Conservation (phyloP, 2,329 filamentous ascomycete genomes). For the Alternaria tenuissima region DNA sequence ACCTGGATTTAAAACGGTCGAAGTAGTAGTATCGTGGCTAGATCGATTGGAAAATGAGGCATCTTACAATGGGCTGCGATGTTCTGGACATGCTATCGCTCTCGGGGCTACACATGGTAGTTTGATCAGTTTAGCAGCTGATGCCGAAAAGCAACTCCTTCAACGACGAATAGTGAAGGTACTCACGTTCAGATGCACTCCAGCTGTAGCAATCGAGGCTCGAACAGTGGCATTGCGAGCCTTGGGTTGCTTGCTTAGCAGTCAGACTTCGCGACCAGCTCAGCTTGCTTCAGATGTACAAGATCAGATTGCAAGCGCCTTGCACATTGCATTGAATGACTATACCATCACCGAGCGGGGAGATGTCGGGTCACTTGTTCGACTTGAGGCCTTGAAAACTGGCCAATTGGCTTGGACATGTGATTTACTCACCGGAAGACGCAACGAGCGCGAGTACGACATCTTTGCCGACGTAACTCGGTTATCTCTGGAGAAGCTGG, state of each 20-base stretch:
- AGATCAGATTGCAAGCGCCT: slow-evolving; percentile 38
- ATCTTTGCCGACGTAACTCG: slow-evolving; percentile 63
- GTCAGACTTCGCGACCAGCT: not conserved
- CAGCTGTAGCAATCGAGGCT: slow-evolving; percentile 54
- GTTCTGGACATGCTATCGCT: slow-evolving; percentile 55
- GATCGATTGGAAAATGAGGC: slow-evolving; percentile 45
- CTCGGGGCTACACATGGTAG: slow-evolving; percentile 51
- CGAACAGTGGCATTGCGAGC: slow-evolving; percentile 54
- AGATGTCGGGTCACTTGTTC: slow-evolving; percentile 86
- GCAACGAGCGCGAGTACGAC: slow-evolving; percentile 20
- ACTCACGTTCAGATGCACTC: slow-evolving; percentile 49
- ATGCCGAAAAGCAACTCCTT: slow-evolving; percentile 9
- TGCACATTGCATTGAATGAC: slow-evolving; percentile 72
- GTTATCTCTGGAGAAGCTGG: slow-evolving; percentile 86
- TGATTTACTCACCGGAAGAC: slow-evolving; percentile 24
- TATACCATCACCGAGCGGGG: slow-evolving; percentile 90
- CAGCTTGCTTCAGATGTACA: slow-evolving; percentile 23
- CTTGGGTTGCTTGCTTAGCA: slow-evolving; percentile 46
- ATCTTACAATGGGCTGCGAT: slow-evolving; percentile 51
- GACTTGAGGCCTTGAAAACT: slow-evolving; percentile 78
- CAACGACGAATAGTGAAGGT: slow-evolving; percentile 43
- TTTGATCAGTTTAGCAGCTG: slow-evolving; percentile 8
- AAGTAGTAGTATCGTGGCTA: slow-evolving; percentile 42
- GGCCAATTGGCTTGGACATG: slow-evolving; percentile 59
- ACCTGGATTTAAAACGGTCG: slow-evolving; percentile 17